Percentiles rank a stretch among this genome's conserved stretches.
Evolutionary conservation across 495 filamentous ascomycete species (phyloP).

Genomic region (Hyaloscypha finlandica): DNA sequence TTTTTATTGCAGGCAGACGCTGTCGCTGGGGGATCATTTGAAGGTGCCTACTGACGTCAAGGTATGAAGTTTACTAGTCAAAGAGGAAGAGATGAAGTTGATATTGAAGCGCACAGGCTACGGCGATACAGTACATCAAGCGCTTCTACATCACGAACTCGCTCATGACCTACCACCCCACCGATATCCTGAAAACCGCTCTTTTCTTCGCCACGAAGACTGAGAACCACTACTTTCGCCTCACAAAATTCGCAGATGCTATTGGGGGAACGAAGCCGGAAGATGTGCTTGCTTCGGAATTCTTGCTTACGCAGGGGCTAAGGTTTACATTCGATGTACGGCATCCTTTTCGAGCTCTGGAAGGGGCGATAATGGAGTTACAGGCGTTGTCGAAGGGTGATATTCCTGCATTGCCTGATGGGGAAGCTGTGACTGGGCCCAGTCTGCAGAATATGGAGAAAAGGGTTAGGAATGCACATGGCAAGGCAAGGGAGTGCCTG

Average conservation of each 20-base stretch:
- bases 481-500: slow-evolving; percentile 67
- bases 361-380: slow-evolving; percentile 85
- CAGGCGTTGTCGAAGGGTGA: slow-evolving; percentile 57
- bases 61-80: slow-evolving; percentile 41
- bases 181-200: slow-evolving; percentile 79
- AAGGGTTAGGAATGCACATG: slow-evolving; percentile 69
- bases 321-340: slow-evolving; percentile 90
- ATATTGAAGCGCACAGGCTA: slow-evolving; percentile 55
- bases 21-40: slow-evolving; percentile 75
- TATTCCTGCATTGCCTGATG: slow-evolving; percentile 31
- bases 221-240: slow-evolving; percentile 76
- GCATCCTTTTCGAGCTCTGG: slow-evolving; percentile 85
- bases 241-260: slow-evolving; percentile 57
- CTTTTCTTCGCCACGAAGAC: slow-evolving; percentile 93
- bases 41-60: slow-evolving; percentile 79
- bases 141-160: slow-evolving; percentile 95
- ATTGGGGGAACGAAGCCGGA: slow-evolving; percentile 69
- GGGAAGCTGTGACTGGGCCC: background rate
- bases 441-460: slow-evolving; percentile 31
- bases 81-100: background rate
- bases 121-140: slow-evolving; percentile 86
- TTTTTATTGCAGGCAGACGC: slow-evolving; percentile 72
- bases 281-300: slow-evolving; percentile 85
- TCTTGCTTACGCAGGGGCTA: slow-evolving; percentile 87
- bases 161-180: slow-evolving; percentile 90